These are phyloP conservation scores for Gremmenia infestans DNA, from an alignment of 2,329 filamentous ascomycete genomes.

Conservation along the genomic window DNA sequence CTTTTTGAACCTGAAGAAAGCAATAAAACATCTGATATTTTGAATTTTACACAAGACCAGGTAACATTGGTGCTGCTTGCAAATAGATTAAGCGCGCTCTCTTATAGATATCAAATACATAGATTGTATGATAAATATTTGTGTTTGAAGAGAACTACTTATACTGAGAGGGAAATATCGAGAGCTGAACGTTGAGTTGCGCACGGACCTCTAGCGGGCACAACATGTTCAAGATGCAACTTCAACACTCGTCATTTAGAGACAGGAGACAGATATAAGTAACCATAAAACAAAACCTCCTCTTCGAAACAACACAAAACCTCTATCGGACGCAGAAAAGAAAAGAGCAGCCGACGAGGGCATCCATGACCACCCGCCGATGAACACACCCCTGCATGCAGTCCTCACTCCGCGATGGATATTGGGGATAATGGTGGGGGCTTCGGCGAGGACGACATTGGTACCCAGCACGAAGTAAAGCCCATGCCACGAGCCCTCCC, in stretches of 20 bases:
- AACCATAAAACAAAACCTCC: background rate
- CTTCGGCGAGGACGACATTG: slow-evolving; percentile 53
- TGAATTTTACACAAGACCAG: too few relatives aligned
- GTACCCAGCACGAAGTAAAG: slow-evolving; percentile 24
- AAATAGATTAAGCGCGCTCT: too few relatives aligned
- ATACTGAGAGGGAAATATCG: too few relatives aligned
- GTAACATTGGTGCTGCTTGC: too few relatives aligned
- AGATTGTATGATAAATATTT: too few relatives aligned
- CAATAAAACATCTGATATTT: too few relatives aligned
- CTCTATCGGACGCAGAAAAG: background rate
- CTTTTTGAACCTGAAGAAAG: too few relatives aligned
- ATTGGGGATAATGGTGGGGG: slow-evolving; percentile 45
- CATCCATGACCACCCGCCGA: slow-evolving; percentile 17
- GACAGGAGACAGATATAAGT: background rate
- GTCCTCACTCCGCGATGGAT: slow-evolving; percentile 48
- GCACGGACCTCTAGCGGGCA: background rate
- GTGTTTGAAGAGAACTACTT: too few relatives aligned
- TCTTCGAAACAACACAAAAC: background rate
- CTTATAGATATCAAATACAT: too few relatives aligned
- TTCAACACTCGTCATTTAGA: background rate
- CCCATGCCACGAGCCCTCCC: slow-evolving; percentile 54
- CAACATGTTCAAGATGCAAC: background rate
- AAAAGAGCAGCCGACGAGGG: background rate
- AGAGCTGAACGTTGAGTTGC: background rate
- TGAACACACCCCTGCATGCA: slow-evolving; percentile 25